phyloP scores from a whole-genome alignment of 257 asterid species.

The Solanum paucissectum region DNA sequence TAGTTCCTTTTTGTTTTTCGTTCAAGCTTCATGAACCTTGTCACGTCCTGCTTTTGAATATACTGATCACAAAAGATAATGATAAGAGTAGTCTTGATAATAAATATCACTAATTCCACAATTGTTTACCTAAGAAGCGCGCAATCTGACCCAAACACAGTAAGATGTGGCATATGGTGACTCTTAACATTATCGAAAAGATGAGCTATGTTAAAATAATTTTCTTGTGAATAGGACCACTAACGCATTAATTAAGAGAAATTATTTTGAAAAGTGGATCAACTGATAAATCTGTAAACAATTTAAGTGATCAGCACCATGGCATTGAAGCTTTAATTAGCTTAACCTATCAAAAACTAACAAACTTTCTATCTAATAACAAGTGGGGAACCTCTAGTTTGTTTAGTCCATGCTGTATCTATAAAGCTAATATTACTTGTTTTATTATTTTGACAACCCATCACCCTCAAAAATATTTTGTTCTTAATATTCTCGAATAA shows the following conservation, averaged over 20 bases:
- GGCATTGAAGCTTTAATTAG: not conserved
- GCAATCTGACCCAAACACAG: not conserved
- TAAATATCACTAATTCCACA: not conserved
- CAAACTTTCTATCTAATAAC: not conserved
- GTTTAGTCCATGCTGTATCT: not conserved
- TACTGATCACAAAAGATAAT: no score
- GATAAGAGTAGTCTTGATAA: no score
- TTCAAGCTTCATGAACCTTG: no score
- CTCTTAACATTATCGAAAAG: not conserved
- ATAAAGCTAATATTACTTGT: not conserved
- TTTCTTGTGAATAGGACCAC: not conserved
- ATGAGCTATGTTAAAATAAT: not conserved
- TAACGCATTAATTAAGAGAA: not conserved
- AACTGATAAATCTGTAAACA: not conserved
- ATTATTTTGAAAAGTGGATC: not conserved
- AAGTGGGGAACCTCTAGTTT: not conserved
- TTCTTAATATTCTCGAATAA: not conserved
- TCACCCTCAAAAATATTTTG: not conserved
- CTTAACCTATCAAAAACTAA: not conserved
- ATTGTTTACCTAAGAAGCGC: not conserved
- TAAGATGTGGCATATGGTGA: not conserved
- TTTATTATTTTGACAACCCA: not conserved
- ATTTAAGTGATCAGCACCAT: not conserved
- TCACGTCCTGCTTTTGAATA: no score
- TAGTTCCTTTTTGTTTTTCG: no score